phyloP scores from a whole-genome alignment of 345 rosid genomes.

The Arabis alpina region DNA sequence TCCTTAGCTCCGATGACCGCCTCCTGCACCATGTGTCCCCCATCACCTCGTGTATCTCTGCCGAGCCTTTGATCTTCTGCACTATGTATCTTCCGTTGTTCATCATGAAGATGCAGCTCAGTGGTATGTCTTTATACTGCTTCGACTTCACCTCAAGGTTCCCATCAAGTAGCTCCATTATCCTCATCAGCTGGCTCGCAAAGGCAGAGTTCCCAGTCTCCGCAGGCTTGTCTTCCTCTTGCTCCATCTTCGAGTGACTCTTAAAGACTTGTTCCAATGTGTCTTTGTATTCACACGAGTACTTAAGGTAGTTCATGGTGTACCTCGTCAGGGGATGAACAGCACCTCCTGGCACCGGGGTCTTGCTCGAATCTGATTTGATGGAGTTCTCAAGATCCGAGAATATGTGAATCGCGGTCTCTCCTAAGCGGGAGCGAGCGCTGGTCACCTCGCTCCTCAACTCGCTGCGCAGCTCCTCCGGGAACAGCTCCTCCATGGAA shows the following conservation, averaged over 20 bases:
- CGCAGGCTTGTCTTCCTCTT: slow-evolving; percentile 50
- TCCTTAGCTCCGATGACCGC: slow-evolving; percentile 72
- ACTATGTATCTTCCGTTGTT: slow-evolving; percentile 93
- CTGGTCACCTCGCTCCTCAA: slow-evolving; percentile 57
- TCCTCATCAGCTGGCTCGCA: slow-evolving; percentile 56
- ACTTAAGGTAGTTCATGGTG: slow-evolving; percentile 80
- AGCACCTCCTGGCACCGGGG: slow-evolving; percentile 83
- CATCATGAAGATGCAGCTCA: slow-evolving; percentile 91
- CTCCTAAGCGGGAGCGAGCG: slow-evolving; percentile 67
- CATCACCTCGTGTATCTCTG: slow-evolving; percentile 62
- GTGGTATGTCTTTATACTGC: slow-evolving; percentile 66
- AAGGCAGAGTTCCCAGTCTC: slow-evolving; percentile 44
- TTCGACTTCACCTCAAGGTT: slow-evolving; percentile 68
- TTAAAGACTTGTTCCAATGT: slow-evolving; percentile 86
- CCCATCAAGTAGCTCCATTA: slow-evolving; percentile 71
- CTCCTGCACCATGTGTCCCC: slow-evolving; percentile 80
- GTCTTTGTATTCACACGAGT: slow-evolving; percentile 71
- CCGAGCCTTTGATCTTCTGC: slow-evolving; percentile 74
- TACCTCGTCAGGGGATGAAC: slow-evolving; percentile 91
- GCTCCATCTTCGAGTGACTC: slow-evolving; percentile 72
- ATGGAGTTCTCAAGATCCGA: slow-evolving; percentile 76
- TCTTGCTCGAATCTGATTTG: slow-evolving; percentile 67
- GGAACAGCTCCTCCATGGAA: slow-evolving; percentile 49
- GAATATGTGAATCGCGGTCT: slow-evolving; percentile 66
- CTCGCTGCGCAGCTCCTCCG: slow-evolving; percentile 49